Percentiles rank a stretch among this genome's conserved stretches.
phyloP scores from a whole-genome alignment of 192 early-diverging fungal species.

The Haplosporangium gracile region DNA sequence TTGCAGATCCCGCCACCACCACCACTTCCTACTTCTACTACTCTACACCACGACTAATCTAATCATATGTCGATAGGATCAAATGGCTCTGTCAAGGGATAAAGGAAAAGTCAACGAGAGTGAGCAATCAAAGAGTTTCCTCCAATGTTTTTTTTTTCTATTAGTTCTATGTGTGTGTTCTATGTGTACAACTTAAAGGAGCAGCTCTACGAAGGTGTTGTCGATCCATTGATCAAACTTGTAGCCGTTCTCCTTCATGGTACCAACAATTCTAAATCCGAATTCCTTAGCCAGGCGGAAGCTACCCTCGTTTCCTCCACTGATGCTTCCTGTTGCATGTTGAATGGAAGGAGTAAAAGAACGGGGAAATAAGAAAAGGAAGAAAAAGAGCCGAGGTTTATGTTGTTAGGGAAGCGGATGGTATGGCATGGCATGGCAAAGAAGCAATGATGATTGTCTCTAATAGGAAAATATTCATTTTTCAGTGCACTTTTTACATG shows the following conservation, averaged over 20 bases:
- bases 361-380: neutral
- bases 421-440: neutral
- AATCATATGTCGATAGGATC: neutral
- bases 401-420: neutral
- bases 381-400: neutral
- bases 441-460: neutral
- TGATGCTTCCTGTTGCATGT: slow-evolving; percentile 47
- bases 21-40: neutral
- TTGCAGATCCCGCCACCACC: slow-evolving; percentile 20
- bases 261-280: slow-evolving; percentile 60
- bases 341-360: neutral
- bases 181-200: slow-evolving; percentile 18
- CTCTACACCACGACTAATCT: neutral
- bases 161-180: neutral
- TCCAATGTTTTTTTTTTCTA: neutral
- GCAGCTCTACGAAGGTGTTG: slow-evolving; percentile 59
- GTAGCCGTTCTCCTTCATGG: slow-evolving; percentile 59
- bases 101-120: neutral
- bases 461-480: neutral
- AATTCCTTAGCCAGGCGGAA: slow-evolving; percentile 48
- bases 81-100: neutral
- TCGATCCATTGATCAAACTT: slow-evolving; percentile 66
- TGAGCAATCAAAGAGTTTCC: neutral
- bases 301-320: slow-evolving; percentile 51
- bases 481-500: neutral